A percentile compares a stretch with the other conserved stretches of the same genome.
Evolutionary conservation across 2,329 filamentous ascomycete genomes (phyloP).

Genomic region (Zarea fungicola): DNA sequence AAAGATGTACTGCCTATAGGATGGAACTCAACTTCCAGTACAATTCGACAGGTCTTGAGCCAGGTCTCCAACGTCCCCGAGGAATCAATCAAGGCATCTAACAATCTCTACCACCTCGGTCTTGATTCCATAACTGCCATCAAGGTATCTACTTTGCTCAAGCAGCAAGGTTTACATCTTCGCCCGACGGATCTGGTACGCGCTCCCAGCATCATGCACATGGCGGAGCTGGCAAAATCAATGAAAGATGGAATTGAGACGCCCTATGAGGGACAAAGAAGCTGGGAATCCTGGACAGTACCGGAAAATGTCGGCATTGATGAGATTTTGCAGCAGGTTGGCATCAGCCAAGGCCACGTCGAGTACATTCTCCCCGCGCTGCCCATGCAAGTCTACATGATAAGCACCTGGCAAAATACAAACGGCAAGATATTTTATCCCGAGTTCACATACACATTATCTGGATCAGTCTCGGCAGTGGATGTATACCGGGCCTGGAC

Average conservation of each 20-base stretch:
- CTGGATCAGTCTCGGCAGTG: constrained; percentile 30
- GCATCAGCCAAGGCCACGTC: constrained; percentile 40
- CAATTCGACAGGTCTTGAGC: constrained; percentile 44
- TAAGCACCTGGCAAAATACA: constrained; percentile 69
- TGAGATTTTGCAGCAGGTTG: constrained; percentile 32
- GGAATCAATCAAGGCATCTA: constrained; percentile 51
- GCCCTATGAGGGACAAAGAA: too few species aligned
- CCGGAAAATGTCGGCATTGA: constrained; percentile 34
- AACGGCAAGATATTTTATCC: constrained; percentile 66
- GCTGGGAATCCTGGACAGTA: constrained; percentile 20
- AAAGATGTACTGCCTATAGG: background rate
- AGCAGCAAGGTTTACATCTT: constrained; percentile 55
- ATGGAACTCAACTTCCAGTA: constrained; percentile 32
- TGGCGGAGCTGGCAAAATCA: constrained; percentile 39
- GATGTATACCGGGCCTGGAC: constrained; percentile 57
- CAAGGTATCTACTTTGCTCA: constrained; percentile 69
- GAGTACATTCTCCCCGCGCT: constrained; percentile 62
- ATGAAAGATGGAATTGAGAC: too few species aligned
- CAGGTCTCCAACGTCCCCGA: constrained; percentile 56
- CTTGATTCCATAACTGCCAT: constrained; percentile 91
- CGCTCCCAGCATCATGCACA: constrained; percentile 58
- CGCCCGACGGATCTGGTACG: constrained; percentile 67
- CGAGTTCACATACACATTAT: constrained; percentile 58
- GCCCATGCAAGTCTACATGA: constrained; percentile 75
- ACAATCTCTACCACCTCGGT: constrained; percentile 76